A percentile compares a stretch with the other conserved stretches of the same genome.
Conservation (phyloP, 805 yeast genomes). For the Yarrowia yakushimensis region DNA sequence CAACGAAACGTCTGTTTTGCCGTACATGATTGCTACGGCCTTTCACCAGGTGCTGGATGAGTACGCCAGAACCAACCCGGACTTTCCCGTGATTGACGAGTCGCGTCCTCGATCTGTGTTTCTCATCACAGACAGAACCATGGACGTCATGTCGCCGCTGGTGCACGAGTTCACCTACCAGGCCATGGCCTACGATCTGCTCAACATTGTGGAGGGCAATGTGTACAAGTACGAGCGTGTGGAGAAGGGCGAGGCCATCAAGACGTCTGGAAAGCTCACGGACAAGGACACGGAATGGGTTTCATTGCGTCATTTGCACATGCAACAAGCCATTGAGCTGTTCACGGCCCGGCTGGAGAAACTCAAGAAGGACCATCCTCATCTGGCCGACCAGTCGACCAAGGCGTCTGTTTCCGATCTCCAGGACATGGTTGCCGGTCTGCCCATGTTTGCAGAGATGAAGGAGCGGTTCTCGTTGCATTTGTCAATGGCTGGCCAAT, state of each 20-base stretch:
- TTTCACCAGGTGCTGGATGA: constrained; percentile 71
- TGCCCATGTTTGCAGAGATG: constrained; percentile 40
- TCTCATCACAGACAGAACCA: constrained; percentile 74
- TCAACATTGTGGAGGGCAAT: constrained; percentile 45
- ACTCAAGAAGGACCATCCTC: constrained; percentile 67
- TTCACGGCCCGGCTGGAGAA: constrained; percentile 58
- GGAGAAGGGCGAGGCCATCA: constrained; percentile 28
- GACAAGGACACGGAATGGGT: constrained; percentile 71
- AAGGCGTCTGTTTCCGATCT: constrained; percentile 68
- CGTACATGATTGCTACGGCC: constrained; percentile 65
- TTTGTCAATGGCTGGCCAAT: constrained; percentile 50
- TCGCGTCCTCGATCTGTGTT: constrained; percentile 68
- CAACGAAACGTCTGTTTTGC: constrained; percentile 52
- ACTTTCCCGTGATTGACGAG: constrained; percentile 46
- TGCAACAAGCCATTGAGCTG: constrained; percentile 65
- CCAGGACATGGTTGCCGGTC: constrained; percentile 57
- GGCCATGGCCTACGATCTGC: constrained; percentile 83
- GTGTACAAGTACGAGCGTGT: constrained; percentile 50
- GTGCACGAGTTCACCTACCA: constrained; percentile 89
- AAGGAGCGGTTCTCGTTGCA: constrained; percentile 39
- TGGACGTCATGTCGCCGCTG: constrained; percentile 79
- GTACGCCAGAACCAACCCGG: constrained; percentile 64
- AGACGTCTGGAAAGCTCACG: constrained; percentile 51
- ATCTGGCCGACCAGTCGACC: constrained; percentile 63
- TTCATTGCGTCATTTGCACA: constrained; percentile 66